phyloP scores from a whole-genome alignment of 2,329 filamentous ascomycete genomes.

The Verticillium isaacii region DNA sequence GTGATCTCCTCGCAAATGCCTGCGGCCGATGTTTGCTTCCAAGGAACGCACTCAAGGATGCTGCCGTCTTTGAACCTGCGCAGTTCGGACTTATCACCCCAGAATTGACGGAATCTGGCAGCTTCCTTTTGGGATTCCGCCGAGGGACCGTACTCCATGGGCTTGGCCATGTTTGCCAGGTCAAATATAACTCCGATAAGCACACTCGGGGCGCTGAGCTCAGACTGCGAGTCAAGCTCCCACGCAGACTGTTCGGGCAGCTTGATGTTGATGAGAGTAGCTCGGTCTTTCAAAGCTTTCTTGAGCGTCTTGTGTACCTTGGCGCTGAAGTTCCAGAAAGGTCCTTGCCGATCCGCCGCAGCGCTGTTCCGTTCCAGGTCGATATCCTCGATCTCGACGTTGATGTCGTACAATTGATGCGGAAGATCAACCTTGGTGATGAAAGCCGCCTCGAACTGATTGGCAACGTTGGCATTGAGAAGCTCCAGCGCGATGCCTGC shows the following conservation, averaged over 20 bases:
- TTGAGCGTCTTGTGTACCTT: slow-evolving; percentile 62
- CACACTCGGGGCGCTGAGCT: neutral
- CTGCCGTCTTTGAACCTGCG: slow-evolving; percentile 93
- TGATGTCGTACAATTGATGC: slow-evolving; percentile 50
- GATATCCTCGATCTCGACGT: slow-evolving; percentile 31
- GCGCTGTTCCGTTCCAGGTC: slow-evolving; percentile 19
- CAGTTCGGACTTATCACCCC: slow-evolving; percentile 90
- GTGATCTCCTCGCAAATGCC: slow-evolving; percentile 78
- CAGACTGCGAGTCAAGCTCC: slow-evolving; percentile 32
- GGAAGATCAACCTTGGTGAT: slow-evolving; percentile 57
- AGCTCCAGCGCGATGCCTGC: slow-evolving; percentile 70
- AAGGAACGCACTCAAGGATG: slow-evolving; percentile 88
- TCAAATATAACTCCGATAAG: slow-evolving; percentile 69
- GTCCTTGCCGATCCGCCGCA: slow-evolving; percentile 35
- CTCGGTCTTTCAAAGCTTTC: slow-evolving; percentile 71
- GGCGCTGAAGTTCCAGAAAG: slow-evolving; percentile 39
- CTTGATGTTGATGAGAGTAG: slow-evolving; percentile 60
- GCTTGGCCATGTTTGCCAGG: slow-evolving; percentile 63
- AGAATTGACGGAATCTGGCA: slow-evolving; percentile 79
- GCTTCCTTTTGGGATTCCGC: slow-evolving; percentile 83
- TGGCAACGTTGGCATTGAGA: slow-evolving; percentile 66
- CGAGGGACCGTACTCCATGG: slow-evolving; percentile 82
- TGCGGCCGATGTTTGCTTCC: slow-evolving; percentile 60
- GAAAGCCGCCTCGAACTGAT: slow-evolving; percentile 84
- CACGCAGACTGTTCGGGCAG: slow-evolving; percentile 34